Evolutionary conservation across 306 rosid species (phyloP), one percentile per base, ranked within the genome.

Genomic region (Quercus glauca): DNA sequence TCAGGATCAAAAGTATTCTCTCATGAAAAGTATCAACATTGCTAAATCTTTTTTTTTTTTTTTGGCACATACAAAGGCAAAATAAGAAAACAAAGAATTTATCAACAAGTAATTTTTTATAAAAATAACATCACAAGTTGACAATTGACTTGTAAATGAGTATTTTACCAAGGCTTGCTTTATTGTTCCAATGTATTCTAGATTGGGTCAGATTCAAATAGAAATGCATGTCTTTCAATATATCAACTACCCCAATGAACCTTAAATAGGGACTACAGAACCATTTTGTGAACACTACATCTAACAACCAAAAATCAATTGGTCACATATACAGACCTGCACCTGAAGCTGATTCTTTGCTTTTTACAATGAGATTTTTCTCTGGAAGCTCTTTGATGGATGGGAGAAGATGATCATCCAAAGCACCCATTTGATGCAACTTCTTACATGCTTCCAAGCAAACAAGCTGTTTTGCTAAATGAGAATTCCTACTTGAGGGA

Each of bases 381-480:
- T 81, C 85, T 75, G 85, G 43, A 84, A 85, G 78, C 77, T 80
- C 85, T 78, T 87, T 86, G 33, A 52, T n/a, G 43, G 68, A 74
- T 6, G 96, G 98, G 76, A 83, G 91, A 79, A 93, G 94, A 91
- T 88, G 94, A 68, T 91, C 96, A 86, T 91, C 83, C 78, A 95
- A 85, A 82, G 92, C 92, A 12, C 98, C 94, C 86, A 86, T 83
- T 76, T 91, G 86, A 88, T 93, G 99, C 74, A 95, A 86, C 89
- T 87, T 84, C 85, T 92, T 91, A 86, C 98, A 95, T 69, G 97
- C 98, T 86, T 95, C 99, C 73, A 95, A 86, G 87, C 98, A 92
- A 51, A 80, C 99, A 71, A 90, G 95, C 85, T 83, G 90, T 87
- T 82, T 95, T 37, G 99, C 89, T 74, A 86, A 74, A 75, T 87